Conservation (phyloP, 179 eudicot species). For the Camellia oleifera region DNA sequence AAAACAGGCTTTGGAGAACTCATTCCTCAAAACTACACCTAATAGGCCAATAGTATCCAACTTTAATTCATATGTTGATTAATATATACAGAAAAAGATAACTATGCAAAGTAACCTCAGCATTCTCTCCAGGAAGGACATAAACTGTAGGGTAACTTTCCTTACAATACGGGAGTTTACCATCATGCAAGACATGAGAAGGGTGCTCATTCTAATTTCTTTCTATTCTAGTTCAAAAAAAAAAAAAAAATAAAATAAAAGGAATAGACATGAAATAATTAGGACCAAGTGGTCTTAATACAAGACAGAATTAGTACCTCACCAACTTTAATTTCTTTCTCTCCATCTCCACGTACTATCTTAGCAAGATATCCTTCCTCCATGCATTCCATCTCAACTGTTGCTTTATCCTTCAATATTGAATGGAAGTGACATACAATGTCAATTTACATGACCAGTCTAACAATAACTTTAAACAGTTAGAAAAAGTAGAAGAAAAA, state of each 20-base stretch:
- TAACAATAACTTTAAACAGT: neutral
- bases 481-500: neutral
- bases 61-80: neutral
- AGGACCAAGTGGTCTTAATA: neutral
- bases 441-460: neutral
- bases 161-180: neutral
- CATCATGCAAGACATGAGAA: neutral
- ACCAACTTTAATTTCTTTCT: slow-evolving; percentile 91
- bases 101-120: neutral
- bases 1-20: neutral
- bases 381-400: slow-evolving; percentile 99
- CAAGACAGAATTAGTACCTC: slow-evolving; percentile 49
- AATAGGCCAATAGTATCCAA: neutral
- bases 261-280: neutral
- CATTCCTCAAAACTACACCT: neutral
- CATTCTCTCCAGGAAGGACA: neutral
- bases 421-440: neutral
- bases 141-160: neutral
- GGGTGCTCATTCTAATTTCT: neutral
- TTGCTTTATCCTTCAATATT: slow-evolving; percentile 79
- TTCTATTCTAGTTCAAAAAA: neutral
- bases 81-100: neutral
- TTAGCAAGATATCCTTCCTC: slow-evolving; percentile 96
- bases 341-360: slow-evolving; percentile 76
- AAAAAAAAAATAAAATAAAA: neutral